phyloP scores from a whole-genome alignment of 176 grass and related monocot genomes.

The Ananas comosus region DNA sequence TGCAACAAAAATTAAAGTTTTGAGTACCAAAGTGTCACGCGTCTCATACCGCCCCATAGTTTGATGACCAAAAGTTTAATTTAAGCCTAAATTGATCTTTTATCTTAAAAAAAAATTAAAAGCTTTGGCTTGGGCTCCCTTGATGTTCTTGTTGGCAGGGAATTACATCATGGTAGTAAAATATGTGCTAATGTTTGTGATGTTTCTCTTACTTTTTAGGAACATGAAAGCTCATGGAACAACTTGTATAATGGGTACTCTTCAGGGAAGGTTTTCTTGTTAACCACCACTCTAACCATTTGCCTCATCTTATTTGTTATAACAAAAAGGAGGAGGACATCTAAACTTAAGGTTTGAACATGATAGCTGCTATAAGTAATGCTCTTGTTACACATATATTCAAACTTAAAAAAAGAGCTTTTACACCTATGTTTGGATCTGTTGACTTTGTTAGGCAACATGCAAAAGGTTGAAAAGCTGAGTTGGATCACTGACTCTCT shows the following conservation, averaged over 20 bases:
- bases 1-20: too few species aligned
- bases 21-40: too few species aligned
- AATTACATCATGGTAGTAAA: background rate
- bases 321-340: slow-evolving; percentile 48
- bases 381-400: too few species aligned
- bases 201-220: slow-evolving; percentile 21
- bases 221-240: slow-evolving; percentile 23
- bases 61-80: too few species aligned
- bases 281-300: slow-evolving; percentile 19
- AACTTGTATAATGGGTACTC: slow-evolving; percentile 21
- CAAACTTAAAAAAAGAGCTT: too few species aligned
- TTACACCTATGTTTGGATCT: too few species aligned
- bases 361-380: background rate
- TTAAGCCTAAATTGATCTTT: too few species aligned
- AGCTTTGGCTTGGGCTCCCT: background rate
- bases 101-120: background rate
- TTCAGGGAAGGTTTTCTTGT: slow-evolving; percentile 30
- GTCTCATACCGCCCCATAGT: too few species aligned
- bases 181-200: background rate
- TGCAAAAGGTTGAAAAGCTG: too few species aligned
- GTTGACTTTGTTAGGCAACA: too few species aligned
- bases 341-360: slow-evolving; percentile 76
- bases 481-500: too few species aligned
- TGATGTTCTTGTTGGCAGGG: background rate
- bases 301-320: slow-evolving; percentile 29